Evolutionary conservation across 805 yeast genomes (phyloP).

Genomic region (Saturnispora sekii): DNA sequence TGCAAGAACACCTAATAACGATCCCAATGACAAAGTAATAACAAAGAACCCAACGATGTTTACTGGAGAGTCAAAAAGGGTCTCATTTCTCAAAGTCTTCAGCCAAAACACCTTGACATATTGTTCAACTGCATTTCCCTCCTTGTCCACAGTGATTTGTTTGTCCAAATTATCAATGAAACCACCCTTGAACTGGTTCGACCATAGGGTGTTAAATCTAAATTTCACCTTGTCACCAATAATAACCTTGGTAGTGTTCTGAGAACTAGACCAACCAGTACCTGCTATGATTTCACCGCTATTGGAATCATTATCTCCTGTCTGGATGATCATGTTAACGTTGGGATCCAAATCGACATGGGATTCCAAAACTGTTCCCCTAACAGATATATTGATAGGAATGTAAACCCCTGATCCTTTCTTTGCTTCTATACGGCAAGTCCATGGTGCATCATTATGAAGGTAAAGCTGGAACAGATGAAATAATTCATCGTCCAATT

Average conservation of each 20-base stretch:
- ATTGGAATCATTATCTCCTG: constrained; percentile 7
- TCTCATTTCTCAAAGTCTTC: not conserved
- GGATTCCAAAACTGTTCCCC: constrained; percentile 58
- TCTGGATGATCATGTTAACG: constrained; percentile 36
- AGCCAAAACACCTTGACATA: constrained; percentile 2
- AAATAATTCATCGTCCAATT: constrained; percentile 52
- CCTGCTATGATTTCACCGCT: constrained; percentile 38
- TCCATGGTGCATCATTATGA: constrained; percentile 69
- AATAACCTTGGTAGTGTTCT: constrained; percentile 48
- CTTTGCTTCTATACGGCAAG: constrained; percentile 52
- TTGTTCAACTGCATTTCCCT: constrained; percentile 5
- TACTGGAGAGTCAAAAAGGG: not conserved
- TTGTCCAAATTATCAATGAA: not conserved
- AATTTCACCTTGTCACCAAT: constrained; percentile 58
- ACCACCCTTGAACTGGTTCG: constrained; percentile 5
- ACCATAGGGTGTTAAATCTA: constrained; percentile 52
- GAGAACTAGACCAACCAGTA: constrained; percentile 51
- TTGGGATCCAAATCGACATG: constrained; percentile 59
- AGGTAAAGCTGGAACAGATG: constrained; percentile 68
- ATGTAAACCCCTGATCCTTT: constrained; percentile 35
- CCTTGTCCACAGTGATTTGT: not conserved
- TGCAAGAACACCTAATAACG: constrained; percentile 17
- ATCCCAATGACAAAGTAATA: constrained; percentile 7
- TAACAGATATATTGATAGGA: constrained; percentile 53
- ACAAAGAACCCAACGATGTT: constrained; percentile 4